phyloP scores from a whole-genome alignment of 148 eudicot species.

The Fagopyrum homotropicum region DNA sequence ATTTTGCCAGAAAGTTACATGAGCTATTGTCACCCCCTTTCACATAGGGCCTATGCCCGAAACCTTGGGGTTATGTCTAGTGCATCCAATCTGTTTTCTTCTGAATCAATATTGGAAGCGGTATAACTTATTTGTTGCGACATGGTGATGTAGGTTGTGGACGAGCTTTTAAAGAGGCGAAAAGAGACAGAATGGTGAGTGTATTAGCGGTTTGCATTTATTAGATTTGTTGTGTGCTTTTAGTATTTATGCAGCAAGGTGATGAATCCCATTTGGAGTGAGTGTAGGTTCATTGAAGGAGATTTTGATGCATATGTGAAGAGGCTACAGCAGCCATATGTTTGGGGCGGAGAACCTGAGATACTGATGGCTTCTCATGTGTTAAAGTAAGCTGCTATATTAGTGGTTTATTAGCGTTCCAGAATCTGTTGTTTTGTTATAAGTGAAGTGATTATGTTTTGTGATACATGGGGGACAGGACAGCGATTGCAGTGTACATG shows the following conservation, averaged over 20 bases:
- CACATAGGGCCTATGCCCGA: too few relatives aligned
- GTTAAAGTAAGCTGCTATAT: slow-evolving; percentile 48
- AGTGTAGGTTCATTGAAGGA: slow-evolving; percentile 60
- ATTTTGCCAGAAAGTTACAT: not conserved
- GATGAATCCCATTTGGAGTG: not conserved
- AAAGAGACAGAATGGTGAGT: slow-evolving; percentile 61
- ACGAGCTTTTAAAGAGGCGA: slow-evolving; percentile 72
- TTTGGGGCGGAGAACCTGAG: slow-evolving; percentile 86
- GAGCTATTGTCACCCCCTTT: not conserved
- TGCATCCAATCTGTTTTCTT: not conserved
- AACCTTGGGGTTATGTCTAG: not conserved
- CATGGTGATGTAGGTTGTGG: slow-evolving; percentile 49
- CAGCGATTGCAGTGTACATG: slow-evolving; percentile 55
- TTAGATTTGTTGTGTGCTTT: not conserved
- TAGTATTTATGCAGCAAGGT: not conserved
- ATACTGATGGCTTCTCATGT: slow-evolving; percentile 72
- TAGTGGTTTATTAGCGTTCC: not conserved
- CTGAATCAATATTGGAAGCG: not conserved
- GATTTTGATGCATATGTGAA: slow-evolving; percentile 68
- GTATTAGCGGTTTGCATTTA: not conserved
- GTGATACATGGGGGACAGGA: slow-evolving; percentile 28
- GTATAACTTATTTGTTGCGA: not conserved
- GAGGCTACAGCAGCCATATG: slow-evolving; percentile 51
- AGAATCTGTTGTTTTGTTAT: not conserved
- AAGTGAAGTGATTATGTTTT: too few relatives aligned